phyloP scores from a whole-genome alignment of 108 stramenopile genomes.

The Nitzschia sp. region DNA sequence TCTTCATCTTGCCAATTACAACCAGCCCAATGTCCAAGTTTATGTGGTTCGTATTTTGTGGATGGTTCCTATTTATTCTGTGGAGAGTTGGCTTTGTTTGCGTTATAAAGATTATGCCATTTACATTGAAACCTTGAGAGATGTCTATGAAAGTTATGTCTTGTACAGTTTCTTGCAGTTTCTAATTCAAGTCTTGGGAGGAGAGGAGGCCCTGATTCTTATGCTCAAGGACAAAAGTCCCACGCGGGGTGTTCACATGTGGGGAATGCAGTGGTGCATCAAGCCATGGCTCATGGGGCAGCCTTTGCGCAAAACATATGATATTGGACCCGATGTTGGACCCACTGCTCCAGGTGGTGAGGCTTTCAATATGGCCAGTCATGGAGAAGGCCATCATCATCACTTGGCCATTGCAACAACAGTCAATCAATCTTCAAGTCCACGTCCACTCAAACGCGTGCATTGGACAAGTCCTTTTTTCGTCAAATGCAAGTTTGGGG shows the following conservation, averaged over 20 bases:
- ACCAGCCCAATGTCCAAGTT: slow-evolving; percentile 81
- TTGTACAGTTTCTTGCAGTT: slow-evolving; percentile 92
- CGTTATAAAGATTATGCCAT: slow-evolving; percentile 77
- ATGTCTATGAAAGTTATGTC: slow-evolving; percentile 92
- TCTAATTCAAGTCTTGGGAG: slow-evolving; percentile 88
- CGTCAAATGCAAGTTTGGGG: slow-evolving; percentile 84
- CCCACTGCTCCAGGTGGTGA: background rate
- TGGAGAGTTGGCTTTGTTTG: slow-evolving; percentile 89
- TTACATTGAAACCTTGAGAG: slow-evolving; percentile 80
- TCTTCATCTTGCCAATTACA: slow-evolving; percentile 86
- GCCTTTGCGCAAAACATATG: slow-evolving; percentile 55
- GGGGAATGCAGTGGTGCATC: slow-evolving; percentile 79
- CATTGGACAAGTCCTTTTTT: slow-evolving; percentile 87
- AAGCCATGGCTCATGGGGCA: slow-evolving; percentile 93
- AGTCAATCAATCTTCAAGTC: background rate
- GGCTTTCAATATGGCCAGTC: background rate
- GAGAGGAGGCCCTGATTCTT: slow-evolving; percentile 78
- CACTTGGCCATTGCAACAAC: slow-evolving; percentile 6
- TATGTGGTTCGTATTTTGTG: slow-evolving; percentile 88
- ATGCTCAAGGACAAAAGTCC: slow-evolving; percentile 89
- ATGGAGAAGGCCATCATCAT: background rate
- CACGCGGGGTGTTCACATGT: slow-evolving; percentile 83
- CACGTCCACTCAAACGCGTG: slow-evolving; percentile 57
- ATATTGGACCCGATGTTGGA: background rate
- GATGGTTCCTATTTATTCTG: slow-evolving; percentile 92